Evolutionary conservation across 495 filamentous ascomycete genomes (phyloP).

Genomic region (Neurospora sp.): DNA sequence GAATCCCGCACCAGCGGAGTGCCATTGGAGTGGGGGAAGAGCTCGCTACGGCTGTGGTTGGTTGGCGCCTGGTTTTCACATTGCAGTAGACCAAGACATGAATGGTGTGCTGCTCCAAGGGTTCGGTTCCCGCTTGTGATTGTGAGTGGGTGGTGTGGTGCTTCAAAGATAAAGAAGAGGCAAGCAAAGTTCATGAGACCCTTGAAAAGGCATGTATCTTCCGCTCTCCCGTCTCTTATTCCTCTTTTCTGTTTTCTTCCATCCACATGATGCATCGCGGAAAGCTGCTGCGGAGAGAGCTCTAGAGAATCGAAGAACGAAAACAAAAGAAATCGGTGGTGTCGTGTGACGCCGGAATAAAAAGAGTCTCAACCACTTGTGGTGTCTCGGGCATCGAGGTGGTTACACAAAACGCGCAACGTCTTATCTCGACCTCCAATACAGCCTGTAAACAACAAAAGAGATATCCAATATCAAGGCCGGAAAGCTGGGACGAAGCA

Average conservation of each 20-base stretch:
- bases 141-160: neutral
- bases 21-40: neutral
- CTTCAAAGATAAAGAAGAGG: neutral
- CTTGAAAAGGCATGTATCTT: neutral
- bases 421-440: neutral
- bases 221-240: neutral
- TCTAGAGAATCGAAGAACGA: neutral
- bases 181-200: neutral
- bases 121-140: neutral
- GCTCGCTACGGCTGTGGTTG: neutral
- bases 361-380: neutral
- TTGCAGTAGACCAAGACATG: neutral
- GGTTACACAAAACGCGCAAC: neutral
- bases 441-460: neutral
- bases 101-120: neutral
- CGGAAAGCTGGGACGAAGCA: neutral
- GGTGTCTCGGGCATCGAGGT: neutral
- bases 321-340: neutral
- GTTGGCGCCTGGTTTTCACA: neutral
- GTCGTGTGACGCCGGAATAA: neutral
- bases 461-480: neutral
- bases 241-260: neutral
- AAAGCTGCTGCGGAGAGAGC: neutral
- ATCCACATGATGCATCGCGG: neutral
- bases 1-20: neutral